Evolutionary conservation across 2,329 filamentous ascomycete genomes (phyloP), one percentile per base, ranked within the genome.

Genomic region (Botrytis porri): DNA sequence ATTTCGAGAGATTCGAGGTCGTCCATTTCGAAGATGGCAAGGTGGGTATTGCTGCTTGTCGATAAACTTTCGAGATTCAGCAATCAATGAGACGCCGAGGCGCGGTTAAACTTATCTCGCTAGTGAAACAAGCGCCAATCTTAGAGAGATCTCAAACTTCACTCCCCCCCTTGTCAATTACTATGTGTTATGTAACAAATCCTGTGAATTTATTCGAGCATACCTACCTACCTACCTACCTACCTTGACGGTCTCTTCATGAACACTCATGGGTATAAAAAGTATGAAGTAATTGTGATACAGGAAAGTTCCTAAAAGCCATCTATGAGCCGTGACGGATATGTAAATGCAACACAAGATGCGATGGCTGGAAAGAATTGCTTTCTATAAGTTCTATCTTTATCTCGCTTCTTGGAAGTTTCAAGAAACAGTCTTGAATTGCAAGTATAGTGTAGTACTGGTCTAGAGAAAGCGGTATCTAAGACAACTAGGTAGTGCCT

Each of bases 1-100:
- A 97, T 87, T 86, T 99, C 96, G 81, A 99, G 90, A 78, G 93
- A 93, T 82, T 93, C 89, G 77, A 99, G 88, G 80, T 98, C 95
- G 65, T 81, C 80, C 80, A 81, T 81, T 61, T 75, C 54, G 62
- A 70, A 62, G 71, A 48, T 41, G 61, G 60, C 29, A 54, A 59
- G 10, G 39, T 57, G 45, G n/a, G 39, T 66, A 35, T 51, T 57
- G 65, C 65, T 71, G 35, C 60, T 66, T 65, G 45, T 45, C 45
- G 48, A 65, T 25, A 57, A 71, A 39, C n/a, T 54, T 65, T 48
- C 16, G 60, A 35, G 43, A 59, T 66, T 59, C 45, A 70, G 20
- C 59, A 61, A 45, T 39, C 22, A 69, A 37, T 64, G 25, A 37
- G n/a, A 64, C 35, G 45, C 57, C 22, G 18, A 48, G 14, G 45